Evolutionary conservation across 2,329 filamentous ascomycete species (phyloP).

Genomic region (Daldinia sp.): DNA sequence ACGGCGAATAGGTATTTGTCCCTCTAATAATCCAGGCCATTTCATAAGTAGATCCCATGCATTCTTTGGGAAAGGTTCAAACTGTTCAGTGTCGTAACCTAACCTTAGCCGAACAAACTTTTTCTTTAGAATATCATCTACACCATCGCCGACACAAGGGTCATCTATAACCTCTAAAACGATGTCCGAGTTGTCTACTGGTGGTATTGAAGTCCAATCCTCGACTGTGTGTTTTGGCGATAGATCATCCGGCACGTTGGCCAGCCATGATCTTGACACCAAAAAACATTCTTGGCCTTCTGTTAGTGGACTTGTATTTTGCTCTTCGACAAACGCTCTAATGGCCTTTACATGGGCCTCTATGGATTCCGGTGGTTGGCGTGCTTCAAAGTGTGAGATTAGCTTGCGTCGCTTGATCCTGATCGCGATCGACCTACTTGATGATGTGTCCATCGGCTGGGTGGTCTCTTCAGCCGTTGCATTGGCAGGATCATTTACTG

Average conservation of each 20-base stretch:
- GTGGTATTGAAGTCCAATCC: slow-evolving; percentile 72
- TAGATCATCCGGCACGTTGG: slow-evolving; percentile 72
- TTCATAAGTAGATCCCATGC: slow-evolving; percentile 83
- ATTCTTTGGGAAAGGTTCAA: slow-evolving; percentile 77
- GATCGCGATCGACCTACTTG: slow-evolving; percentile 21
- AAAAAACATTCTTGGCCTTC: slow-evolving; percentile 81
- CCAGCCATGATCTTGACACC: slow-evolving; percentile 82
- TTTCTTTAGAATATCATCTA: slow-evolving; percentile 46
- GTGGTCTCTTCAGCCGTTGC: slow-evolving; percentile 1
- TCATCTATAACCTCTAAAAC: slow-evolving; percentile 68
- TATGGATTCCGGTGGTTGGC: slow-evolving; percentile 51
- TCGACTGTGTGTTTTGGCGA: slow-evolving; percentile 64
- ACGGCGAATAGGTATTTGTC: slow-evolving; percentile 76
- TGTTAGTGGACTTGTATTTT: slow-evolving; percentile 61
- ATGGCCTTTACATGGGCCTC: slow-evolving; percentile 81
- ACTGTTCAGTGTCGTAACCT: slow-evolving; percentile 73
- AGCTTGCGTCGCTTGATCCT: not conserved
- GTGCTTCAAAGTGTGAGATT: slow-evolving; percentile 32
- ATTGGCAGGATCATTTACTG: not conserved
- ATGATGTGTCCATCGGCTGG: slow-evolving; percentile 13
- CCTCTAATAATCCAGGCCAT: slow-evolving; percentile 81
- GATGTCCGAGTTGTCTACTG: slow-evolving; percentile 87
- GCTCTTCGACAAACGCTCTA: slow-evolving; percentile 64
- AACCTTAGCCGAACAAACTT: slow-evolving; percentile 78
- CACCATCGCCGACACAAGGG: slow-evolving; percentile 49